Percentiles rank a stretch among this genome's conserved stretches.
Conservation (phyloP, 305 asterid species). For the Nicotiana rustica region DNA sequence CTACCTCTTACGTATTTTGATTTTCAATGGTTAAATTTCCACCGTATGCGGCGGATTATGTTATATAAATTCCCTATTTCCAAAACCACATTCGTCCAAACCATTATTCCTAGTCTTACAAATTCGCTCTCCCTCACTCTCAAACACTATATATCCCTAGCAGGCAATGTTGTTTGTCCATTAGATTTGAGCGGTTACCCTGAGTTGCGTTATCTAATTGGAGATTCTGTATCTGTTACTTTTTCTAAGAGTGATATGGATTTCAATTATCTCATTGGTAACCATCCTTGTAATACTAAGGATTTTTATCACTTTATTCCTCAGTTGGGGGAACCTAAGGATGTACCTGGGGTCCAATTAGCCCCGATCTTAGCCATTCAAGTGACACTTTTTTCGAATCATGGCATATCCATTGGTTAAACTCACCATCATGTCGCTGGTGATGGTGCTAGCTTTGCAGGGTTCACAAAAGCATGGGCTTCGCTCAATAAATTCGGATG, state of each 20-base stretch:
- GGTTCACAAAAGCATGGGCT: conserved; percentile 29
- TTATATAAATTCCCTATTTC: conserved; percentile 55
- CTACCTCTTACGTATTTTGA: conserved; percentile 52
- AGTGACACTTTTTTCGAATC: background rate
- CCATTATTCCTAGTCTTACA: background rate
- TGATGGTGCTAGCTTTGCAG: background rate
- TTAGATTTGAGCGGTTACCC: background rate
- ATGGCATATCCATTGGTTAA: background rate
- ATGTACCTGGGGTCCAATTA: conserved; percentile 31
- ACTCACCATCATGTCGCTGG: conserved; percentile 32
- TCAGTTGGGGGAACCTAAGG: conserved; percentile 34
- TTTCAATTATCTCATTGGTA: conserved; percentile 40
- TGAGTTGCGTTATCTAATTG: conserved; percentile 27
- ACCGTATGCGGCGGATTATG: conserved; percentile 47
- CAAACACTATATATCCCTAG: conserved; percentile 46
- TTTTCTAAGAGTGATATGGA: conserved; percentile 43
- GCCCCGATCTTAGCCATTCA: conserved; percentile 48
- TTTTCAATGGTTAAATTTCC: conserved; percentile 47
- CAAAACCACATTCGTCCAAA: conserved; percentile 40
- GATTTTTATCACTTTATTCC: conserved; percentile 52
- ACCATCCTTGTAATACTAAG: conserved; percentile 46
- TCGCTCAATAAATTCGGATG: background rate
- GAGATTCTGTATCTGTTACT: conserved; percentile 51
- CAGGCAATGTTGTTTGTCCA: conserved; percentile 49
- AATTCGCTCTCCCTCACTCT: conserved; percentile 52